Evolutionary conservation across 2,329 filamentous ascomycete genomes (phyloP).

Genomic region (Cladosporium sphaerospermum): DNA sequence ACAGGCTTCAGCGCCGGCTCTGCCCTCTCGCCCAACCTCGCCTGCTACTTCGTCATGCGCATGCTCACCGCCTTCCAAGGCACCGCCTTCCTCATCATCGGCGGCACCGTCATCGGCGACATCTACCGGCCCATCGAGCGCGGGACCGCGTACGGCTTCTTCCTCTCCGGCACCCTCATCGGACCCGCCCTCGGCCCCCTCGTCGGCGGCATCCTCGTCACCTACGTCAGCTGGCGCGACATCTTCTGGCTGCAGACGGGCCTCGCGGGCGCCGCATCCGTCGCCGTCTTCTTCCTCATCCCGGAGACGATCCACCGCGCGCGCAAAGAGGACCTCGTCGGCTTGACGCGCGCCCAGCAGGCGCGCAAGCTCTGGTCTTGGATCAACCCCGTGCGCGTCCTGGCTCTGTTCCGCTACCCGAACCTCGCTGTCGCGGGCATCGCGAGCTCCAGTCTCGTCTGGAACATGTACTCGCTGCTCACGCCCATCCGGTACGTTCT

Average conservation of each 20-base stretch:
- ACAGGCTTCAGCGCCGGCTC: slow-evolving; percentile 65
- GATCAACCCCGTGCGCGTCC: slow-evolving; percentile 60
- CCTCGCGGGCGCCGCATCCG: slow-evolving; percentile 53
- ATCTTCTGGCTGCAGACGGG: slow-evolving; percentile 75
- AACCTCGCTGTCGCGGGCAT: slow-evolving; percentile 60
- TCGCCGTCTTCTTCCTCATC: slow-evolving; percentile 59
- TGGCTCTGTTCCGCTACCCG: slow-evolving; percentile 60
- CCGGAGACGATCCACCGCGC: slow-evolving; percentile 67
- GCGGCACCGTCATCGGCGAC: slow-evolving; percentile 60
- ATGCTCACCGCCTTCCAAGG: slow-evolving; percentile 69
- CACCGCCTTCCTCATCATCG: slow-evolving; percentile 67
- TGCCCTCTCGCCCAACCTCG: slow-evolving; percentile 64
- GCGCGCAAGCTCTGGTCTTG: slow-evolving; percentile 52
- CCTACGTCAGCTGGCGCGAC: slow-evolving; percentile 63
- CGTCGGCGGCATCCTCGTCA: slow-evolving; percentile 70
- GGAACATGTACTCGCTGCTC: slow-evolving; percentile 68
- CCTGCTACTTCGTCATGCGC: slow-evolving; percentile 66
- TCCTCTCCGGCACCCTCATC: slow-evolving; percentile 60
- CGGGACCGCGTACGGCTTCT: slow-evolving; percentile 68
- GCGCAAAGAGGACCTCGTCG: slow-evolving; percentile 55
- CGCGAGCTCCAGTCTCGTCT: slow-evolving; percentile 59
- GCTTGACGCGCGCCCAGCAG: slow-evolving; percentile 46
- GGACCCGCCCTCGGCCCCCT: slow-evolving; percentile 50
- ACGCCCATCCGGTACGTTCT: slow-evolving; percentile 64
- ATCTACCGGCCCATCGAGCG: slow-evolving; percentile 54